Conservation (phyloP, 2,329 filamentous ascomycete genomes). For the Pseudogymnoascus sp. region DNA sequence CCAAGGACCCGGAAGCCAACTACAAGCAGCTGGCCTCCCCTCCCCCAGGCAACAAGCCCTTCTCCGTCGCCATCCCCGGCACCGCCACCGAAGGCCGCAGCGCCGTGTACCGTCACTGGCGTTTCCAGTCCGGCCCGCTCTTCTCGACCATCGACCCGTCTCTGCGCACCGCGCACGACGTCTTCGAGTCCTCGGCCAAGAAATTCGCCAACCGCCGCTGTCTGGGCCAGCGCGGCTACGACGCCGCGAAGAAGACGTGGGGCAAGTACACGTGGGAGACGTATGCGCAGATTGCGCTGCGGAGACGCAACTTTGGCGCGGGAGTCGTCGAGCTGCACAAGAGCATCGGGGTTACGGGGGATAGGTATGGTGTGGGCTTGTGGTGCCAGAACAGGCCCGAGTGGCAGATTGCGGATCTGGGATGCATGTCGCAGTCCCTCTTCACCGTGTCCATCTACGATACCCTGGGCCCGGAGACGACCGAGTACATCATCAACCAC, state of each 20-base stretch:
- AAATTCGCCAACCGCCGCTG: slow-evolving; percentile 60
- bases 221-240: slow-evolving; percentile 74
- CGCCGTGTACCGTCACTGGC: slow-evolving; percentile 76
- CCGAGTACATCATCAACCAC: slow-evolving; percentile 94
- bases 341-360: slow-evolving; percentile 55
- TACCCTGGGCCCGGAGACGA: slow-evolving; percentile 82
- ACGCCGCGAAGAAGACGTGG: slow-evolving; percentile 63
- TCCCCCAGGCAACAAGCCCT: slow-evolving; percentile 41
- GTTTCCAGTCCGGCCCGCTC: slow-evolving; percentile 60
- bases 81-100: slow-evolving; percentile 65
- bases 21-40: slow-evolving; percentile 17
- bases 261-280: slow-evolving; percentile 74
- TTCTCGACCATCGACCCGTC: slow-evolving; percentile 64
- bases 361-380: slow-evolving; percentile 66
- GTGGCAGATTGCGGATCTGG: slow-evolving; percentile 86
- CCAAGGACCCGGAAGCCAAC: slow-evolving; percentile 20
- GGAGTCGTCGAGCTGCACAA: slow-evolving; percentile 78
- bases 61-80: slow-evolving; percentile 68
- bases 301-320: slow-evolving; percentile 75
- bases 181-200: slow-evolving; percentile 62
- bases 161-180: slow-evolving; percentile 65
- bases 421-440: slow-evolving; percentile 75
- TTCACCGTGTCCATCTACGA: slow-evolving; percentile 94
- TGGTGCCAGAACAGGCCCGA: slow-evolving; percentile 85
- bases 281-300: slow-evolving; percentile 68